These are phyloP conservation scores for Rhizoclosmatium globosum DNA, from an alignment of 192 early-diverging fungal species.

Conservation along the genomic window DNA sequence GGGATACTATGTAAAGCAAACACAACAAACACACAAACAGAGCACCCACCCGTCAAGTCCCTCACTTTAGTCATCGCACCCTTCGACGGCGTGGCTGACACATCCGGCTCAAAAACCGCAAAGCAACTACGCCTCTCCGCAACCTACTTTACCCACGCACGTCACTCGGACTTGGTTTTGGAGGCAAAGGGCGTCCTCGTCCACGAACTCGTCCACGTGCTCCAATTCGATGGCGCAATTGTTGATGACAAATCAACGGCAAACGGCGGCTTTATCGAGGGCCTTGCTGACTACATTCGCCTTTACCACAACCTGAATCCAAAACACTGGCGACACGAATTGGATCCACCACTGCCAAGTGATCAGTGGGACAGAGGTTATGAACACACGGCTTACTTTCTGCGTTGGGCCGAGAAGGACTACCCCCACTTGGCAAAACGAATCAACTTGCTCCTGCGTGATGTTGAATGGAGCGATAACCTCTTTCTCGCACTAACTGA, in stretches of 20 bases:
- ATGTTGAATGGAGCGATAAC: slow-evolving; percentile 25
- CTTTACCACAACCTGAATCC: slow-evolving; percentile 3
- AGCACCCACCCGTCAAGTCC: slow-evolving; percentile 16
- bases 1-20: background rate
- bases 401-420: slow-evolving; percentile 32
- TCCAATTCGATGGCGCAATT: slow-evolving; percentile 25
- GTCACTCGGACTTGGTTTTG: background rate
- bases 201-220: slow-evolving; percentile 29
- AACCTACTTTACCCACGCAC: slow-evolving; percentile 20
- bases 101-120: background rate
- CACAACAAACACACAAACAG: background rate
- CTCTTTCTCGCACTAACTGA: slow-evolving; percentile 11
- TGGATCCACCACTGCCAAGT: background rate
- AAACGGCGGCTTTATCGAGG: slow-evolving; percentile 49
- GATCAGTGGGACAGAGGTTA: slow-evolving; percentile 48
- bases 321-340: slow-evolving; percentile 35
- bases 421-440: slow-evolving; percentile 8
- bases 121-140: slow-evolving; percentile 14
- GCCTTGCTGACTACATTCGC: slow-evolving; percentile 49
- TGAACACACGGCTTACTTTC: slow-evolving; percentile 47
- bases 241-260: slow-evolving; percentile 14
- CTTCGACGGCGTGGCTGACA: slow-evolving; percentile 33
- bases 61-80: background rate
- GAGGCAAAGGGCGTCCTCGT: slow-evolving; percentile 13
- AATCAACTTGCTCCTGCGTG: slow-evolving; percentile 22